Conservation (phyloP, 1,284 basidiomycete genomes). For the Leccinum subrobustum region DNA sequence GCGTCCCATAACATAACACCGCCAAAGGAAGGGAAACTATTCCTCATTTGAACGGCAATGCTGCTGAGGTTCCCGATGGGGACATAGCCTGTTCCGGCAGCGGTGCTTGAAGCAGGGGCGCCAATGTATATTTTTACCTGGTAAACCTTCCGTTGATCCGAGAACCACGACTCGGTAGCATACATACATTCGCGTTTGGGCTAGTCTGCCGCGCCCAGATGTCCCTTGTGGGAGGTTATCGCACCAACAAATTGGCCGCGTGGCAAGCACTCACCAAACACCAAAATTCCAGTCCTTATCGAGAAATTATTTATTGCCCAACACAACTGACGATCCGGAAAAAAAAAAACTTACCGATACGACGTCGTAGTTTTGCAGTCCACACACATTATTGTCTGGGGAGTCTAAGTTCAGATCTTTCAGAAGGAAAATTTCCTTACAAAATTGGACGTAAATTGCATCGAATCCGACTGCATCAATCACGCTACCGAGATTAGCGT, state of each 20-base stretch:
- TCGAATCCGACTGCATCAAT: conserved; percentile 59
- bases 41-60: conserved; percentile 54
- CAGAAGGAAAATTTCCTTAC: conserved; percentile 26
- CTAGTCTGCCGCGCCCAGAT: conserved; percentile 61
- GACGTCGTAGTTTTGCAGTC: conserved; percentile 43
- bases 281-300: conserved; percentile 53
- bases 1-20: conserved; percentile 75
- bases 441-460: conserved; percentile 63
- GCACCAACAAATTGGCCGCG: background rate
- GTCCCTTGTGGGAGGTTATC: conserved; percentile 42
- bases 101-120: conserved; percentile 52
- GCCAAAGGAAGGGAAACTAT: conserved; percentile 67
- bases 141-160: background rate
- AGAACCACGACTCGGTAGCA: background rate
- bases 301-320: background rate
- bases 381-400: conserved; percentile 59
- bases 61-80: conserved; percentile 44
- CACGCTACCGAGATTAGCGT: conserved; percentile 52
- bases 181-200: conserved; percentile 49
- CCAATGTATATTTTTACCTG: conserved; percentile 58
- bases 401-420: background rate
- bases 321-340: background rate
- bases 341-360: conserved; percentile 35
- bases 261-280: conserved; percentile 41
- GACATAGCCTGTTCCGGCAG: conserved; percentile 54